phyloP scores from a whole-genome alignment of 1,284 basidiomycete species.

The Omphalotus olearius region DNA sequence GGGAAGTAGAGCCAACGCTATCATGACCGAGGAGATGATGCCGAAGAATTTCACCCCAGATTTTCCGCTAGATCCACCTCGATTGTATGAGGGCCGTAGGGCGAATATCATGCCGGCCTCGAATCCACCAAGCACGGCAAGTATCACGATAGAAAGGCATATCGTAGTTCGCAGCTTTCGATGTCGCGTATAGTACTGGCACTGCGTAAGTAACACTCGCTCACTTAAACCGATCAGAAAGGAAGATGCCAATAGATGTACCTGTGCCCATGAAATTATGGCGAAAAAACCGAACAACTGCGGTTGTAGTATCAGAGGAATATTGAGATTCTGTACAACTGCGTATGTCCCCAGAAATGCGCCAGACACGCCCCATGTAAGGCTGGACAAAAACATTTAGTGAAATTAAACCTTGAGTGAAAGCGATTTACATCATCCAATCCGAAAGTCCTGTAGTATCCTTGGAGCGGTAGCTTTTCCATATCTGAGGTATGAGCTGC shows the following conservation, averaged over 20 bases:
- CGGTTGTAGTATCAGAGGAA: slow-evolving; percentile 74
- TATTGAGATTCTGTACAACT: slow-evolving; percentile 64
- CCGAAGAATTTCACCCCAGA: slow-evolving; percentile 61
- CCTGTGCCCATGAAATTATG: slow-evolving; percentile 65
- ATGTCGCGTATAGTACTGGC: slow-evolving; percentile 46
- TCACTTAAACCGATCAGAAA: not conserved
- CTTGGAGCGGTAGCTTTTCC: slow-evolving; percentile 73
- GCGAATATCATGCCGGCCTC: slow-evolving; percentile 61
- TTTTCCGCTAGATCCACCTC: slow-evolving; percentile 35
- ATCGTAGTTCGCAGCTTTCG: slow-evolving; percentile 29
- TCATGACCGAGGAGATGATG: slow-evolving; percentile 55
- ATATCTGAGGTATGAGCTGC: slow-evolving; percentile 72
- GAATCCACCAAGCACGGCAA: slow-evolving; percentile 48
- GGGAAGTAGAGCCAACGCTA: slow-evolving; percentile 59
- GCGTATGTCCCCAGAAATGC: slow-evolving; percentile 69
- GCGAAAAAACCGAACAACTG: slow-evolving; percentile 66
- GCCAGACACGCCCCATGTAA: slow-evolving; percentile 64
- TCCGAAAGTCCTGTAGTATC: slow-evolving; percentile 71
- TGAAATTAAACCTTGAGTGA: not conserved
- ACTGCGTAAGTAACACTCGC: slow-evolving; percentile 16
- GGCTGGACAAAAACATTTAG: slow-evolving; percentile 27
- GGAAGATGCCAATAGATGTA: slow-evolving; percentile 16
- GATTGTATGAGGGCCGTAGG: slow-evolving; percentile 26
- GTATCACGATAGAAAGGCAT: slow-evolving; percentile 30
- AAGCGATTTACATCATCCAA: slow-evolving; percentile 61